Conservation (phyloP, 2,329 filamentous ascomycete species). For the Fusarium coicis region DNA sequence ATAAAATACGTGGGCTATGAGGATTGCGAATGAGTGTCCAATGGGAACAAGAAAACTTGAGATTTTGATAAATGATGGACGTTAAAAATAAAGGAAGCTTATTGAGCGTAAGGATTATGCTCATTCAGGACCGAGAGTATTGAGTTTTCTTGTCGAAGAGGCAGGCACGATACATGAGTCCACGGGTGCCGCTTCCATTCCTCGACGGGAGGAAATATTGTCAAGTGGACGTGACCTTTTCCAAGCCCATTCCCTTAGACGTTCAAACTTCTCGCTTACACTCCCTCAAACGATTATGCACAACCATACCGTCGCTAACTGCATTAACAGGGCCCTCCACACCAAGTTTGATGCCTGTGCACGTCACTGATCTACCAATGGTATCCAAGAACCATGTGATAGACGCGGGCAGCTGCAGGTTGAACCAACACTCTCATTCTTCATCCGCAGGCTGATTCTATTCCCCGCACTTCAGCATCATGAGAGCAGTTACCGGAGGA, state of each 20-base stretch:
- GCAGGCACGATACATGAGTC: background rate
- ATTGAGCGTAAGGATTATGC: no score
- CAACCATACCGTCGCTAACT: background rate
- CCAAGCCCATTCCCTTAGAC: no score
- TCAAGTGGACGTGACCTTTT: background rate
- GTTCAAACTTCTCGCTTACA: background rate
- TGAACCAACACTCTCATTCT: background rate
- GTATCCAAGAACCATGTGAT: background rate
- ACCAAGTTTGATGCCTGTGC: background rate
- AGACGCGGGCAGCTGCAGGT: background rate
- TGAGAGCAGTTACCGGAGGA: no score
- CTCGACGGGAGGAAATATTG: background rate
- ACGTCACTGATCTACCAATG: background rate
- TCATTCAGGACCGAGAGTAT: background rate
- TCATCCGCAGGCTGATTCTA: background rate
- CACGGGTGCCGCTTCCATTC: background rate
- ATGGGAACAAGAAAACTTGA: background rate
- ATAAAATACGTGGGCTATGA: background rate
- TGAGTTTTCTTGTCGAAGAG: background rate
- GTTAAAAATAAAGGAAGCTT: no score
- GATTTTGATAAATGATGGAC: background rate
- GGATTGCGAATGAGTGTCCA: background rate
- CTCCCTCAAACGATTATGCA: rapidly evolving
- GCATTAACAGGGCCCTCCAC: rapidly evolving
- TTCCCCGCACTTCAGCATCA: background rate